Evolutionary conservation across 768 basidiomycete genomes (phyloP), one percentile per base, ranked within the genome.

Genomic region (Naganishia antarctica): DNA sequence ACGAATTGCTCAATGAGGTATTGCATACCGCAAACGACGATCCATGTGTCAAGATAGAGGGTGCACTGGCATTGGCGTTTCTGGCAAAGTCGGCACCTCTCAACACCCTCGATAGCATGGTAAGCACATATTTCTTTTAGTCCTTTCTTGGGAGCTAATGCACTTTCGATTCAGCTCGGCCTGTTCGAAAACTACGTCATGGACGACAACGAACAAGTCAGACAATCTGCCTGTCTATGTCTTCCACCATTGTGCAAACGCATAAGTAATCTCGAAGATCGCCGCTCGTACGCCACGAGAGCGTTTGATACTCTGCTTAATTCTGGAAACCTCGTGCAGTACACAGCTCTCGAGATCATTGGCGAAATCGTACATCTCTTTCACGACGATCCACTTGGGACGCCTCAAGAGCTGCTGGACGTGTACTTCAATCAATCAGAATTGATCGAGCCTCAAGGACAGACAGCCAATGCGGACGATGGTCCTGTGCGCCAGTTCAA

Each of bases 281-380:
- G 90, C 13, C 83, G 84, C 21, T 71, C 79, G 9, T 81, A 90
- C 11, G 88, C 89, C 1, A 75, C 90, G 60, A 81, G 84, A 48
- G 85, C 86, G 0, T 78, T 90, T 34, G 61, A 84, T 5, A 80
- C 83, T 1, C 83, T 94, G 25, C 60, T 64, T 13, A 41, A 49
- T 0, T 66, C 65, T 21, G 66, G 63, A 8, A 65, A 68, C 16
- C 80, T 83, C 18, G 91, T 96, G 26, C 86, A 90, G 23, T 83
- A 83, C 16, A 89, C 88, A 3, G 85, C 87, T 2, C 82, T 94
- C 32, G 92, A 96, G 73, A 83, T 89, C 23, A 82, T 96, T 5
- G 93, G 92, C 1, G 92, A 96, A 77, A 85, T 94, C 37, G 82
- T 96, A 62, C 85, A 88, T 74, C 84, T 89, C 13, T 97, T 97